A percentile compares a stretch with the other conserved stretches of the same genome.
phyloP scores from a whole-genome alignment of 257 asterid genomes.

The Linaria vulgaris region DNA sequence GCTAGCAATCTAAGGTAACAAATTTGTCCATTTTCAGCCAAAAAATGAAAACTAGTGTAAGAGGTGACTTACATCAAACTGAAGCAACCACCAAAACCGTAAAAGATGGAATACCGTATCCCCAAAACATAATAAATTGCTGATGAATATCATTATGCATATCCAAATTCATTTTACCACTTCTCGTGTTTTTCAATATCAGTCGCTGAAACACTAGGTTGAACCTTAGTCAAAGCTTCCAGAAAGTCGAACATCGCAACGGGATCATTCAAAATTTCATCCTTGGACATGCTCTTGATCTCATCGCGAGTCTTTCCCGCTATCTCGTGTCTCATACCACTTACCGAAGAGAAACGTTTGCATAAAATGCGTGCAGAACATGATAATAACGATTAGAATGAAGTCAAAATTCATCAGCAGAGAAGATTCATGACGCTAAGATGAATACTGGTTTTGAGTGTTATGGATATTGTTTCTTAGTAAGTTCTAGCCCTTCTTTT shows the following conservation, averaged over 20 bases:
- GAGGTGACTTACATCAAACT: not conserved
- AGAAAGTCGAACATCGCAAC: conserved; percentile 90
- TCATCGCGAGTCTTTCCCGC: conserved; percentile 92
- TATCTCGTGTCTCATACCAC: conserved; percentile 86
- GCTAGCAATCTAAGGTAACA: not conserved
- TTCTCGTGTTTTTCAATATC: conserved; percentile 94
- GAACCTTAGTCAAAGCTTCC: conserved; percentile 88
- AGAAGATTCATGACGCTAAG: too few species aligned
- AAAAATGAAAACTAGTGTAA: not conserved
- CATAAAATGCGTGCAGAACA: too few species aligned
- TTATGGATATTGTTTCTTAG: too few species aligned
- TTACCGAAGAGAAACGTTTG: too few species aligned
- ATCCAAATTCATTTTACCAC: conserved; percentile 92
- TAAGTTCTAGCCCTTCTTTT: too few species aligned
- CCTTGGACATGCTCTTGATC: conserved; percentile 89
- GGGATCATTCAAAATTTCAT: conserved; percentile 87
- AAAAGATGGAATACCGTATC: too few species aligned
- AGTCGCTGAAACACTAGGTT: conserved; percentile 90
- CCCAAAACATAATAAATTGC: not conserved
- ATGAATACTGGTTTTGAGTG: too few species aligned
- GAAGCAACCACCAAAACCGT: not conserved
- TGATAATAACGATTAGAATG: too few species aligned
- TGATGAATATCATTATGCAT: conserved; percentile 45
- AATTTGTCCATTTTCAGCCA: conserved; percentile 1
- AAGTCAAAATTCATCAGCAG: too few species aligned